These are phyloP conservation scores for Leccinum ochraceum DNA, from an alignment of 768 basidiomycete genomes.

Conservation along the genomic window DNA sequence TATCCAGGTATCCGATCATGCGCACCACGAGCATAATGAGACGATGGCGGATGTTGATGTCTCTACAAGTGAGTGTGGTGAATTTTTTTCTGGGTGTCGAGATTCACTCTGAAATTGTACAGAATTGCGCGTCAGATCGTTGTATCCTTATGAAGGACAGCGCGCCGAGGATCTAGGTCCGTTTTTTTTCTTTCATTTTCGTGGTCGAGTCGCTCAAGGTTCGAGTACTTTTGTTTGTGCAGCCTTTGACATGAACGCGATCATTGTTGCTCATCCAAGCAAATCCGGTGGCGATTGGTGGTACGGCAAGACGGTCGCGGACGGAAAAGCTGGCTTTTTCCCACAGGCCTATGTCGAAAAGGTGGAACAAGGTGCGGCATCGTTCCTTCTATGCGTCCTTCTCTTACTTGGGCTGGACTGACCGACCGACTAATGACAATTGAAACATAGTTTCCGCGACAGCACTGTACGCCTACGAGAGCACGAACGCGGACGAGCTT, in stretches of 20 bases:
- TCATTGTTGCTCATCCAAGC: conserved; percentile 82
- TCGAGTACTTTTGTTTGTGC: background rate
- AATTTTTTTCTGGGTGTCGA: background rate
- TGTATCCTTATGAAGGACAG: conserved; percentile 86
- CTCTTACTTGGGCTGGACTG: background rate
- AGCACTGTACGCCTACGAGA: conserved; percentile 79
- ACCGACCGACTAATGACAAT: background rate
- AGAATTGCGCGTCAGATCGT: conserved; percentile 77
- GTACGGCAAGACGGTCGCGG: conserved; percentile 72
- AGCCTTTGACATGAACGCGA: conserved; percentile 82
- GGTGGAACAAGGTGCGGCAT: conserved; percentile 54
- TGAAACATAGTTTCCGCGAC: conserved; percentile 60
- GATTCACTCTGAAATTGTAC: background rate
- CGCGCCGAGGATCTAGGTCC: conserved; percentile 85
- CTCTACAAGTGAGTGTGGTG: conserved; percentile 47
- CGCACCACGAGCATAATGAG: conserved; percentile 44
- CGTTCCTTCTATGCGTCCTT: background rate
- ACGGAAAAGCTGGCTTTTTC: conserved; percentile 81
- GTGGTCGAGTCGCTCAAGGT: conserved; percentile 5
- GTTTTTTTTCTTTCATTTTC: conserved; percentile 28
- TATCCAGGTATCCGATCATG: conserved; percentile 56
- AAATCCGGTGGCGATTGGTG: conserved; percentile 91
- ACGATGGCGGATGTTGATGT: conserved; percentile 74
- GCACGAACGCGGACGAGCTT: conserved; percentile 76
- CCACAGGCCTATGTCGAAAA: conserved; percentile 86